These are phyloP conservation scores for Kalmusia sp. DNA, from an alignment of 2,329 filamentous ascomycete species.

Conservation along the genomic window DNA sequence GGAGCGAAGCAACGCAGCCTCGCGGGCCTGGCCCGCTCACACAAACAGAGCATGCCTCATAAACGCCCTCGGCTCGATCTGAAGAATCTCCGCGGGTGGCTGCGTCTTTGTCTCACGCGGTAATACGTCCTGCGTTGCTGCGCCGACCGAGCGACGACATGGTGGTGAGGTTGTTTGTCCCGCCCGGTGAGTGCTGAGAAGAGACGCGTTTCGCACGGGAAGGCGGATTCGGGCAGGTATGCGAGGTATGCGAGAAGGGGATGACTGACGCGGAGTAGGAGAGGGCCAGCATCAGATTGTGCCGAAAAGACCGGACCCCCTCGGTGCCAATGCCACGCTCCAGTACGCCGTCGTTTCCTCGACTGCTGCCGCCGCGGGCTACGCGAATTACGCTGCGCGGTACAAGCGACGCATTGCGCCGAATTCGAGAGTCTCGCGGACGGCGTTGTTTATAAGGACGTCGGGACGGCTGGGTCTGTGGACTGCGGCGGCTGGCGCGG, in stretches of 20 bases:
- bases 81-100: too few relatives aligned
- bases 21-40: background rate
- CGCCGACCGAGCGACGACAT: conserved; percentile 22
- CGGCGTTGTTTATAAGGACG: conserved; percentile 29
- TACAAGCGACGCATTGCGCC: conserved; percentile 22
- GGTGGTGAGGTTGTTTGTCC: conserved; percentile 36
- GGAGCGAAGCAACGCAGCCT: background rate
- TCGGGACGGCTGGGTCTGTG: conserved; percentile 31
- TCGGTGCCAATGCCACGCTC: conserved; percentile 38
- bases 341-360: conserved; percentile 33
- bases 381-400: conserved; percentile 29
- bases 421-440: conserved; percentile 12
- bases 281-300: conserved; percentile 35
- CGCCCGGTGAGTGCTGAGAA: conserved; percentile 29
- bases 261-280: conserved; percentile 22
- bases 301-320: conserved; percentile 31
- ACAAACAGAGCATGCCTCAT: conserved; percentile 2
- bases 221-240: too few relatives aligned
- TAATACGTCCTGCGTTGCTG: background rate
- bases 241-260: background rate
- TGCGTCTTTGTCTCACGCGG: background rate
- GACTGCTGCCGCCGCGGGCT: conserved; percentile 31
- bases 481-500: conserved; percentile 26
- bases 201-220: too few relatives aligned
- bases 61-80: background rate